These are phyloP conservation scores for Pleomassaria siparia DNA, from an alignment of 2,329 filamentous ascomycete species.

Conservation along the genomic window DNA sequence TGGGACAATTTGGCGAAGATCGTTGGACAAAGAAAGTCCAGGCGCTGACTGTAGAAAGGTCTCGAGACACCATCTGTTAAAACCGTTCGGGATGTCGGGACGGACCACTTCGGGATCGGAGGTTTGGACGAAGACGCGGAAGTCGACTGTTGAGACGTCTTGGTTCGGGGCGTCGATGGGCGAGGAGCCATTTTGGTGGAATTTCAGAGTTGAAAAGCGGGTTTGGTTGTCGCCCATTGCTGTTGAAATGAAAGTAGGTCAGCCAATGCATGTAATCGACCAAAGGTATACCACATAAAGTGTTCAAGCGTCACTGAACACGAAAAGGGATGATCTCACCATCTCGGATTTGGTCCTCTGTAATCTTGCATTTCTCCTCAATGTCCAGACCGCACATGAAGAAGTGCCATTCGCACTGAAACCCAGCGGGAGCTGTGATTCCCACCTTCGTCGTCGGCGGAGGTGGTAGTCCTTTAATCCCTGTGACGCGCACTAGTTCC, in stretches of 20 bases:
- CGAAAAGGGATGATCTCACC: conserved; percentile 1
- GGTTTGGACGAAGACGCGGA: conserved; percentile 33
- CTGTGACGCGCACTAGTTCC: conserved; percentile 43
- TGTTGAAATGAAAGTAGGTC: conserved; percentile 3
- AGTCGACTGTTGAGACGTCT: conserved; percentile 34
- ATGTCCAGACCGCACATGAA: conserved; percentile 48
- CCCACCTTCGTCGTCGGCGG: conserved; percentile 51
- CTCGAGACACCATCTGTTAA: conserved; percentile 26
- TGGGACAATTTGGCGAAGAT: conserved; percentile 15
- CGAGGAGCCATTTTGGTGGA: conserved; percentile 27
- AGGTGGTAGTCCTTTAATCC: conserved; percentile 43
- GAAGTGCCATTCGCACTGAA: conserved; percentile 47
- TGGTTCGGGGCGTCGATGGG: conserved; percentile 28
- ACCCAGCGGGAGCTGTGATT: conserved; percentile 47
- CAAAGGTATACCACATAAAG: too few relatives aligned
- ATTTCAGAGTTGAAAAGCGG: conserved; percentile 25
- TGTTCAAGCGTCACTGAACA: neutral
- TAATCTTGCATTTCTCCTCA: conserved; percentile 45
- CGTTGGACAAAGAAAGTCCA: conserved; percentile 18
- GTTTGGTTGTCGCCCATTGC: conserved; percentile 26
- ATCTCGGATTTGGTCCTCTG: conserved; percentile 32
- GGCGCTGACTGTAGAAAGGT: conserved; percentile 17
- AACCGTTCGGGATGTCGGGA: conserved; percentile 24
- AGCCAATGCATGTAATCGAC: neutral
- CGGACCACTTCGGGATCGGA: conserved; percentile 22